Evolutionary conservation across 257 asterid genomes (phyloP), one percentile per base, ranked within the genome.

Genomic region (Fraxinus excelsior): DNA sequence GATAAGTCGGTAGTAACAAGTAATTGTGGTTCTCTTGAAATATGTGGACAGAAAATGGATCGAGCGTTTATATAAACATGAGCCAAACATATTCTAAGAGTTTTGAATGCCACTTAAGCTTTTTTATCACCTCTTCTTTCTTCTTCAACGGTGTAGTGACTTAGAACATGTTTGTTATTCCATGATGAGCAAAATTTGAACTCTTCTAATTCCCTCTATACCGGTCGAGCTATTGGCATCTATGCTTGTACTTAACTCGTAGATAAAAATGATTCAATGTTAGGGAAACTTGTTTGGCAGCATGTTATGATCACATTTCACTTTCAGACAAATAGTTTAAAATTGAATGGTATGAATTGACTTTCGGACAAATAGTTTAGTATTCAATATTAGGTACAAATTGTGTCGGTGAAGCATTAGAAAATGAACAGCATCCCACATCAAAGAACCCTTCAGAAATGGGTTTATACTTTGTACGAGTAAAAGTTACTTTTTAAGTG

Each of bases 391-490:
- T 62, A 62, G 35, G 68, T 62, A 26, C 9, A 31, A 26, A 62
- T 9, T 23, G 68, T 25, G 68, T 62, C 19, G 68, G 68, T 62
- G 68, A 62, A 62, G 68, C 68, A 60, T 25, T 62, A 11, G 32
- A 26, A 21, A 60, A 9, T 60, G 67, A 23, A 23, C 23, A 18
- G 16, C 67, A n/a, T 60, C 31, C 7, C 67, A 18, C 68, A 25
- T 62, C 68, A 62, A 62, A 62, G 0, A 25, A 62, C 67, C 67
- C 67, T 62, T 62, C 32, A 9, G 9, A 7, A 37, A 37, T 37
- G 40, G 40, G 40, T 37, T 37, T 7, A 7, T 1, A 37, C 40
- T 37, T 37, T 7, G 2, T 37, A 37, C 1, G 38, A 35, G 38
- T 35, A 35, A 58, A 62, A 25, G 68, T 62, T 62, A n/a, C 29